A percentile compares a stretch with the other conserved stretches of the same genome.
These are phyloP conservation scores for Ampelomyces quisqualis DNA, from an alignment of 2,329 filamentous ascomycete species.

Conservation along the genomic window DNA sequence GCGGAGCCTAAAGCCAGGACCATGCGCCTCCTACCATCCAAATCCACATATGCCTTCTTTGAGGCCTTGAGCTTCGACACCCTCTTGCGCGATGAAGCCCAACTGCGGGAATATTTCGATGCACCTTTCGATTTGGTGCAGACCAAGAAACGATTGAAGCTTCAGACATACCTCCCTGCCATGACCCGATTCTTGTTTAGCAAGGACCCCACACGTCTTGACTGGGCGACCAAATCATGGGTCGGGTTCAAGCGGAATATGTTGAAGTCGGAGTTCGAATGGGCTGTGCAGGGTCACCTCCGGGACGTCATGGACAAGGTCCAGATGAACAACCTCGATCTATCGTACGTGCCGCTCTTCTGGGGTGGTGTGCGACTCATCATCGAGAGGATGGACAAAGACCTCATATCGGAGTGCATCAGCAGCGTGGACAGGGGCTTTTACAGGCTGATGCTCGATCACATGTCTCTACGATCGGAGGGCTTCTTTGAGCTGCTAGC, in stretches of 20 bases:
- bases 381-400: constrained; percentile 69
- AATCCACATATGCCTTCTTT: constrained; percentile 77
- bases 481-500: constrained; percentile 70
- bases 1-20: constrained; percentile 54
- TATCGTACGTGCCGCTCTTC: constrained; percentile 65
- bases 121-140: constrained; percentile 80
- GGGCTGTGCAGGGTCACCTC: constrained; percentile 76
- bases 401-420: constrained; percentile 74
- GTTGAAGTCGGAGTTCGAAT: constrained; percentile 76
- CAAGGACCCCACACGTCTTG: constrained; percentile 60
- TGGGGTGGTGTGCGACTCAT: constrained; percentile 79
- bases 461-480: constrained; percentile 55
- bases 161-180: constrained; percentile 74
- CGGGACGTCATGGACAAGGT: constrained; percentile 65
- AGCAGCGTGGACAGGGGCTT: constrained; percentile 75
- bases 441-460: constrained; percentile 60
- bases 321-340: constrained; percentile 55
- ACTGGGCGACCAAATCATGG: constrained; percentile 71
- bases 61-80: constrained; percentile 83
- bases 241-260: constrained; percentile 64
- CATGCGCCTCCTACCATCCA: constrained; percentile 54
- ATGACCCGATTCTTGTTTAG: constrained; percentile 85
- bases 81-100: constrained; percentile 63
- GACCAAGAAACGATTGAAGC: constrained; percentile 73
- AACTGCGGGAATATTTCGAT: constrained; percentile 67